Evolutionary conservation across 129 eudicot genomes (phyloP).

Genomic region (Escallonia herrerae): DNA sequence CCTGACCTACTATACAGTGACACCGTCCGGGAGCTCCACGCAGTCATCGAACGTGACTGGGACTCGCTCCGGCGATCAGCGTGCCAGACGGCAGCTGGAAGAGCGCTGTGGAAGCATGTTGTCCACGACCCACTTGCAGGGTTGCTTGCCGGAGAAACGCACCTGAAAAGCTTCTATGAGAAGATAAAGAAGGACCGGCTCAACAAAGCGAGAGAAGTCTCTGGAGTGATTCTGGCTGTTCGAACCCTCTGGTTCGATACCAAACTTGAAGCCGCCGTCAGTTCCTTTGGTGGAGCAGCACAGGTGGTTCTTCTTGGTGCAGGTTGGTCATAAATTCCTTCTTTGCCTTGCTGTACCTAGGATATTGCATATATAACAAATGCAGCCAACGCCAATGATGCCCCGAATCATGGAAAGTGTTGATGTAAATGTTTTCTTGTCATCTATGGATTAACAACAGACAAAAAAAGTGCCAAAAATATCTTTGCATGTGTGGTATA

Average conservation of each 20-base stretch:
- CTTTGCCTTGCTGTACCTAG: constrained; percentile 1
- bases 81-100: constrained; percentile 94
- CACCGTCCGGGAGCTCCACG: constrained; percentile 59
- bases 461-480: background rate
- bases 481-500: too few relatives aligned
- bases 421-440: background rate
- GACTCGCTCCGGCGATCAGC: constrained; percentile 68
- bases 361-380: background rate
- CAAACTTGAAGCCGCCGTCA: constrained; percentile 75
- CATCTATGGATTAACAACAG: background rate
- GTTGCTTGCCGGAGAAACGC: constrained; percentile 84
- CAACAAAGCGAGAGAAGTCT: constrained; percentile 74
- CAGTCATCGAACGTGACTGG: constrained; percentile 74
- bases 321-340: constrained; percentile 45
- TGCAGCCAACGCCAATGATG: background rate
- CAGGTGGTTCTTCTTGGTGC: constrained; percentile 99
- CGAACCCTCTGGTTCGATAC: constrained; percentile 88
- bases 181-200: constrained; percentile 81
- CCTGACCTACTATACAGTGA: constrained; percentile 43
- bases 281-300: constrained; percentile 60
- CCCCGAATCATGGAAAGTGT: background rate
- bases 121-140: constrained; percentile 80
- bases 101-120: constrained; percentile 93
- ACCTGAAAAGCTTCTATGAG: constrained; percentile 66
- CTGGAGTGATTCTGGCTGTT: constrained; percentile 94